A percentile compares a stretch with the other conserved stretches of the same genome.
Conservation (phyloP, 2,329 filamentous ascomycete species). For the Penicillium sp. region DNA sequence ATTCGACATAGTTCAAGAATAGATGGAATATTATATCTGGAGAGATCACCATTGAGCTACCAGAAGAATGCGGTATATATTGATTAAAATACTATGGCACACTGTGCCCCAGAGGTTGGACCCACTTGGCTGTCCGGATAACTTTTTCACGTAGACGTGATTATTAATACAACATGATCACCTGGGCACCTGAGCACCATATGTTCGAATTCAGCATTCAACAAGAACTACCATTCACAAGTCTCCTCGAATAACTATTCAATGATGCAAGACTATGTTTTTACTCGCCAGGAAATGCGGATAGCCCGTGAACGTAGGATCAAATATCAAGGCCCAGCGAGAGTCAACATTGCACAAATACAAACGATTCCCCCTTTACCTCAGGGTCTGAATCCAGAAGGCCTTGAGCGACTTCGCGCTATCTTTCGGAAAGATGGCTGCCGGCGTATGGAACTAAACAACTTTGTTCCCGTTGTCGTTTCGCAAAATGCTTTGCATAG, state of each 20-base stretch:
- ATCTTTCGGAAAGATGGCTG: conserved; percentile 26
- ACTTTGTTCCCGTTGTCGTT: conserved; percentile 34
- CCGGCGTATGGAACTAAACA: conserved; percentile 25
- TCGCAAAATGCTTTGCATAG: conserved; percentile 24
- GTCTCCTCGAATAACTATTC: too few species aligned
- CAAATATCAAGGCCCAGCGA: conserved; percentile 28
- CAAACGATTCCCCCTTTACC: conserved; percentile 17
- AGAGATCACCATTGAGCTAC: too few species aligned
- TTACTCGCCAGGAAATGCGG: conserved; percentile 18
- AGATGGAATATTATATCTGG: too few species aligned
- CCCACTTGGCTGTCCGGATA: too few species aligned
- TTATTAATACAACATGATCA: too few species aligned
- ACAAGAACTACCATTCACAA: too few species aligned
- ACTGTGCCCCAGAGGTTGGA: neutral
- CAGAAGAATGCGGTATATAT: too few species aligned
- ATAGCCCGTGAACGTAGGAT: conserved; percentile 19
- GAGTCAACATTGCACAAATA: conserved; percentile 27
- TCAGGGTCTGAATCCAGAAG: conserved; percentile 21
- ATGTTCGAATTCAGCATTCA: too few species aligned
- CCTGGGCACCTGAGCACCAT: too few species aligned
- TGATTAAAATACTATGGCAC: neutral
- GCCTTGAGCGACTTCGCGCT: conserved; percentile 20
- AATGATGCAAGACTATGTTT: neutral
- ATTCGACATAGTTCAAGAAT: neutral
- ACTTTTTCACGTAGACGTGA: too few species aligned